These are phyloP conservation scores for Rhodotorula sp. DNA, from an alignment of 1,284 basidiomycete genomes.

Conservation along the genomic window DNA sequence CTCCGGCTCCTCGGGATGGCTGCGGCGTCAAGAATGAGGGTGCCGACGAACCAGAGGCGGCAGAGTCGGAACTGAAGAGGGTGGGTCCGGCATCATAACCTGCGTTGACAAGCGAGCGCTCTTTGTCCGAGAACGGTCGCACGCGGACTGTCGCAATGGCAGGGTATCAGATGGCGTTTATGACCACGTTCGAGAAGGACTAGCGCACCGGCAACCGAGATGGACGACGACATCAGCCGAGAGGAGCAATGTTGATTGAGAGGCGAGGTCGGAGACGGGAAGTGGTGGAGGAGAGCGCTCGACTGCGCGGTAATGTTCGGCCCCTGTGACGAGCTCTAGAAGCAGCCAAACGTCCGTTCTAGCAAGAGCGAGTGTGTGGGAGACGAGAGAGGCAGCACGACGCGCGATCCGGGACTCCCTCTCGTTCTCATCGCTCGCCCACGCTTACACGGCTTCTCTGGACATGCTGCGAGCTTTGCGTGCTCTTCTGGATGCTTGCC, in stretches of 20 bases:
- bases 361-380: too few species aligned
- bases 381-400: too few species aligned
- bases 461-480: too few species aligned
- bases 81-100: slow-evolving; percentile 28
- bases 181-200: slow-evolving; percentile 15
- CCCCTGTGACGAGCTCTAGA: too few species aligned
- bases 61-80: slow-evolving; percentile 30
- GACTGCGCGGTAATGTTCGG: too few species aligned
- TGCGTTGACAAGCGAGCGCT: slow-evolving; percentile 65
- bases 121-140: slow-evolving; percentile 79
- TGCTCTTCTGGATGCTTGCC: too few species aligned
- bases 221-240: slow-evolving; percentile 55
- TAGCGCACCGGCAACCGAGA: slow-evolving; percentile 72
- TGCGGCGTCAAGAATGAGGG: slow-evolving; percentile 57
- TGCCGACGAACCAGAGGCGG: slow-evolving; percentile 7
- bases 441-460: too few species aligned
- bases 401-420: too few species aligned
- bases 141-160: slow-evolving; percentile 64
- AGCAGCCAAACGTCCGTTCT: too few species aligned
- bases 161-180: not conserved
- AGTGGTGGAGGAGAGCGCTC: too few species aligned
- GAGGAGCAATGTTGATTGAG: slow-evolving; percentile 17
- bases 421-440: too few species aligned
- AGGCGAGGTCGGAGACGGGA: not conserved
- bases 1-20: slow-evolving; percentile 54